Conservation (phyloP, 768 basidiomycete genomes). For the Psilocybe cubensis region DNA sequence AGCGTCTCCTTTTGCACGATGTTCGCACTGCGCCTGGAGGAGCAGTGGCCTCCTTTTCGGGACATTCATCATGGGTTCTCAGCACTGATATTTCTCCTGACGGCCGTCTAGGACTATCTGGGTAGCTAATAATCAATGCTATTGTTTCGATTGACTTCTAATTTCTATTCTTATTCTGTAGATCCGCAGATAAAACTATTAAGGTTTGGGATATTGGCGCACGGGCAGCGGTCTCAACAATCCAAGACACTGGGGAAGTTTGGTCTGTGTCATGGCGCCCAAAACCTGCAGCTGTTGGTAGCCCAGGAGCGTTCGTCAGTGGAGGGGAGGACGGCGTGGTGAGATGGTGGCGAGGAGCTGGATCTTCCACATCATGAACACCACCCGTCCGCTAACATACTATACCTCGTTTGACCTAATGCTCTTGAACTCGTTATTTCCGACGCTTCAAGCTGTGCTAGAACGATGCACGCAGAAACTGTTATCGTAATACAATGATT, state of each 20-base stretch:
- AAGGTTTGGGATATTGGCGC: slow-evolving; percentile 88
- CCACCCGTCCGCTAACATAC: background rate
- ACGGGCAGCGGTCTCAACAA: slow-evolving; percentile 73
- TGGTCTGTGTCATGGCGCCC: slow-evolving; percentile 87
- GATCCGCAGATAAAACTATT: slow-evolving; percentile 84
- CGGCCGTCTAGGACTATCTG: slow-evolving; percentile 76
- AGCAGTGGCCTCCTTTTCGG: slow-evolving; percentile 83
- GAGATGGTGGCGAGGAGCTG: slow-evolving; percentile 80
- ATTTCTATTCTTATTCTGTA: slow-evolving; percentile 27
- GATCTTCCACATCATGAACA: slow-evolving; percentile 22
- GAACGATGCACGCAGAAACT: no score
- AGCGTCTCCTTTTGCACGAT: slow-evolving; percentile 88
- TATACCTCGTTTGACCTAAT: background rate
- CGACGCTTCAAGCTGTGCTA: background rate
- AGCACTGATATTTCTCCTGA: slow-evolving; percentile 84
- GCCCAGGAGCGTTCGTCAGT: slow-evolving; percentile 68
- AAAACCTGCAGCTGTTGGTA: slow-evolving; percentile 26
- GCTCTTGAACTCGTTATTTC: background rate
- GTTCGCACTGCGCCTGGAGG: slow-evolving; percentile 79
- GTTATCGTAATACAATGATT: no score
- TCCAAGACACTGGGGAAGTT: slow-evolving; percentile 79
- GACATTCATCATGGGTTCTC: slow-evolving; percentile 92
- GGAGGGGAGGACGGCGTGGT: slow-evolving; percentile 79
- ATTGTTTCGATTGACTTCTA: background rate
- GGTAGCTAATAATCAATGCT: slow-evolving; percentile 46